phyloP scores from a whole-genome alignment of 2,329 filamentous ascomycete genomes.

The Aspergillus calidoustus region DNA sequence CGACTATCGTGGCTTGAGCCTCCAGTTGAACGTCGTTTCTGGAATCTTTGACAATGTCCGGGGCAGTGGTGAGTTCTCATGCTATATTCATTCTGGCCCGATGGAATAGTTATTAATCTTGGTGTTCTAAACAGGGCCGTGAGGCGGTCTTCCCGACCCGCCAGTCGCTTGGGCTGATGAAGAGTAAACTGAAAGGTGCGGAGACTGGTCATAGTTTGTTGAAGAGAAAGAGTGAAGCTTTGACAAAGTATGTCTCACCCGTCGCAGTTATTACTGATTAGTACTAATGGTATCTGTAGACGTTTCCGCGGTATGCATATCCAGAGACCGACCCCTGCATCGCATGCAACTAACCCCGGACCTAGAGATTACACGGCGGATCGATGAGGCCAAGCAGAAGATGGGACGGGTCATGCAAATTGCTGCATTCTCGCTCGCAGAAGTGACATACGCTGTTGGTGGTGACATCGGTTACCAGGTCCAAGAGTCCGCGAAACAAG shows the following conservation, averaged over 20 bases:
- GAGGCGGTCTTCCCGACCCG: constrained; percentile 97
- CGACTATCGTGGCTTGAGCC: constrained; percentile 23
- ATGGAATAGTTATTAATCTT: constrained; percentile 19
- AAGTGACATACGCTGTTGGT: constrained; percentile 96
- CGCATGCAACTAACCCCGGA: constrained; percentile 31
- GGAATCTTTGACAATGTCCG: constrained; percentile 32
- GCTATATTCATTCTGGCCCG: background rate
- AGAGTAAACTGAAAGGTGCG: constrained; percentile 93
- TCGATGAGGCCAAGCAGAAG: constrained; percentile 98
- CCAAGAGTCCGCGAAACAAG: constrained; percentile 91
- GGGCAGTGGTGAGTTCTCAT: constrained; percentile 37
- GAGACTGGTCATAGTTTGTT: constrained; percentile 91
- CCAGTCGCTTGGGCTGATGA: constrained; percentile 96
- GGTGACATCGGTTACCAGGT: constrained; percentile 97
- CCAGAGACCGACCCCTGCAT: constrained; percentile 28
- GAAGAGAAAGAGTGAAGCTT: constrained; percentile 96
- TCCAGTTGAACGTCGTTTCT: constrained; percentile 7
- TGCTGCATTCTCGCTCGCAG: constrained; percentile 93
- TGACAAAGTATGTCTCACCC: constrained; percentile 76
- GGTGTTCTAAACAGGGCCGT: constrained; percentile 67
- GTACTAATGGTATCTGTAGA: constrained; percentile 53
- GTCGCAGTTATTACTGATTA: background rate
- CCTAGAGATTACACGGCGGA: constrained; percentile 89
- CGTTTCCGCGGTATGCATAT: constrained; percentile 77
- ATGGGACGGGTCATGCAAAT: constrained; percentile 99